These are phyloP conservation scores for Trichoderma erinaceum DNA, from an alignment of 495 filamentous ascomycete genomes.

Conservation along the genomic window DNA sequence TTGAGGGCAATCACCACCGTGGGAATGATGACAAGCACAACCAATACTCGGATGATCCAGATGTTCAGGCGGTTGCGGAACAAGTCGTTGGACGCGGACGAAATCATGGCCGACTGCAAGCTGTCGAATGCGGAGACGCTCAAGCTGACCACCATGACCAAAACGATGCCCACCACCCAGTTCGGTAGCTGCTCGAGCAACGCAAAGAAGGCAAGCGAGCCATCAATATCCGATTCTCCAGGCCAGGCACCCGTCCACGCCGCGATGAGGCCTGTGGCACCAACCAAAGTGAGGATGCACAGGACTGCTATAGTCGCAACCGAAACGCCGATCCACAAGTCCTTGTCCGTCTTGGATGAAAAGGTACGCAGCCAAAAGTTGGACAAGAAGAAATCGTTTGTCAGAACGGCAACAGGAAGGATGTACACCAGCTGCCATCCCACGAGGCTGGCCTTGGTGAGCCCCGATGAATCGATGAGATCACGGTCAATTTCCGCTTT, in stretches of 20 bases:
- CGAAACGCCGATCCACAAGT: constrained; percentile 64
- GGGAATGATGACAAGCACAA: constrained; percentile 63
- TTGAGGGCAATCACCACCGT: constrained; percentile 64
- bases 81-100: constrained; percentile 67
- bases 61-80: constrained; percentile 69
- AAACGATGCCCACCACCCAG: constrained; percentile 69
- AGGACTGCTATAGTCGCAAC: constrained; percentile 56
- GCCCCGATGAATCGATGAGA: constrained; percentile 54
- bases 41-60: constrained; percentile 57
- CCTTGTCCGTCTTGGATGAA: constrained; percentile 66
- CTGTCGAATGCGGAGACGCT: constrained; percentile 69
- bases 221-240: constrained; percentile 43
- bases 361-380: constrained; percentile 80
- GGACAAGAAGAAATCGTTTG: constrained; percentile 73
- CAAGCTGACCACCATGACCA: constrained; percentile 68
- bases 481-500: constrained; percentile 62
- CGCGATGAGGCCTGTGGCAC: constrained; percentile 61
- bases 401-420: constrained; percentile 65
- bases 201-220: constrained; percentile 65
- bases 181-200: constrained; percentile 60
- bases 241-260: constrained; percentile 65
- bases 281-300: constrained; percentile 59
- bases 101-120: constrained; percentile 71
- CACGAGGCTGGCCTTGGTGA: constrained; percentile 53
- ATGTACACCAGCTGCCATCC: constrained; percentile 78